Evolutionary conservation across 768 basidiomycete genomes (phyloP).

Genomic region (Suillus decipiens): DNA sequence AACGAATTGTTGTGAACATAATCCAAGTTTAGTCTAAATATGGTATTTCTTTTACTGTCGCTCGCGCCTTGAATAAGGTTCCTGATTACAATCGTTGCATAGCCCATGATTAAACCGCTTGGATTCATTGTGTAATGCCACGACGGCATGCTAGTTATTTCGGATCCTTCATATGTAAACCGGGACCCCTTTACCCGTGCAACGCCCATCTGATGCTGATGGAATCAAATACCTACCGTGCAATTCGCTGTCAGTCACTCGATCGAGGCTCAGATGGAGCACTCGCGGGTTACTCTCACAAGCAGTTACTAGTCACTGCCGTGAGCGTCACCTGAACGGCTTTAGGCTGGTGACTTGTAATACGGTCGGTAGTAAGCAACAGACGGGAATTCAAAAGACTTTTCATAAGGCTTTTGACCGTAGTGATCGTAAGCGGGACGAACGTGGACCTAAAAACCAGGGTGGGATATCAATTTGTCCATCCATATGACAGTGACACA

Average conservation of each 20-base stretch:
- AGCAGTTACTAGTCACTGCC: background rate
- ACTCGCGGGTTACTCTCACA: constrained; percentile 3
- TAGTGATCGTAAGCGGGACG: constrained; percentile 14
- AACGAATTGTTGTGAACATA: background rate
- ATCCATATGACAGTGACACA: background rate
- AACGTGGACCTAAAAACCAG: constrained; percentile 14
- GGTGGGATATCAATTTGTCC: constrained; percentile 7
- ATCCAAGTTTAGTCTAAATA: background rate
- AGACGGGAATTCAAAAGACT: background rate
- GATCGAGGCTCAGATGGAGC: background rate
- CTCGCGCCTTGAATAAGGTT: background rate
- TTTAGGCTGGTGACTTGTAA: background rate
- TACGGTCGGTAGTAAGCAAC: background rate
- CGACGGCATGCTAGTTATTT: background rate
- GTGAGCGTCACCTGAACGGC: background rate
- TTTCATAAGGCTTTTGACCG: background rate
- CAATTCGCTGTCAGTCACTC: background rate
- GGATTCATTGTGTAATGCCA: background rate
- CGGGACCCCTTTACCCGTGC: background rate
- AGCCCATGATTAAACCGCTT: background rate
- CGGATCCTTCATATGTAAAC: constrained; percentile 3
- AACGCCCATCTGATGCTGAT: constrained; percentile 2
- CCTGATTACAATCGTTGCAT: background rate
- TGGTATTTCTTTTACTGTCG: background rate
- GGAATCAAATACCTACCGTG: background rate